Evolutionary conservation across 306 rosid species (phyloP).

Genomic region (Castanea mollissima): DNA sequence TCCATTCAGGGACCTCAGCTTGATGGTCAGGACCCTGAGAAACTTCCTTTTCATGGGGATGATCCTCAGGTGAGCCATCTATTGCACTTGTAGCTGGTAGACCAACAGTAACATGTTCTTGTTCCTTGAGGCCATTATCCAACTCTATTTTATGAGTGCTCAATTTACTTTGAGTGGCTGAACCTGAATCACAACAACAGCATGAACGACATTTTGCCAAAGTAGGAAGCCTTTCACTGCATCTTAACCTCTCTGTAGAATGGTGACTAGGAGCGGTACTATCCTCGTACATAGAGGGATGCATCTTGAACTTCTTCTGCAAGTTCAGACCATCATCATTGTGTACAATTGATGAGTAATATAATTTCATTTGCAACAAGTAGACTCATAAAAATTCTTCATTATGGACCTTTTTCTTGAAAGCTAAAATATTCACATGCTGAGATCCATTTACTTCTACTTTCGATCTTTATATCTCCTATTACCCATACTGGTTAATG

Average conservation of each 20-base stretch:
- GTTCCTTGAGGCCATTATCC: slow-evolving; percentile 30
- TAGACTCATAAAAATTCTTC: neutral
- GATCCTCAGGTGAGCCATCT: slow-evolving; percentile 22
- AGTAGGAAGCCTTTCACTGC: slow-evolving; percentile 45
- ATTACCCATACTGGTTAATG: neutral
- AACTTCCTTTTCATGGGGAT: slow-evolving; percentile 33
- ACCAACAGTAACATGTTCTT: slow-evolving; percentile 22
- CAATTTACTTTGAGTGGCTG: slow-evolving; percentile 25
- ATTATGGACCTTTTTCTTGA: neutral
- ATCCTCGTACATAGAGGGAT: slow-evolving; percentile 85
- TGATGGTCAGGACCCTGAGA: slow-evolving; percentile 52
- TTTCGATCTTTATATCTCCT: neutral
- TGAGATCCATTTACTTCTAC: slow-evolving; percentile 4
- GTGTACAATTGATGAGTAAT: slow-evolving; percentile 12
- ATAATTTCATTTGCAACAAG: slow-evolving; percentile 5
- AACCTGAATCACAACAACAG: slow-evolving; percentile 50
- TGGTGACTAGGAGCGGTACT: slow-evolving; percentile 24
- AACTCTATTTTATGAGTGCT: slow-evolving; percentile 24
- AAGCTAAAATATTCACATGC: slow-evolving; percentile 5
- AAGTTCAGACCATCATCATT: slow-evolving; percentile 38
- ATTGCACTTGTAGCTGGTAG: neutral
- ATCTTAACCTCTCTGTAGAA: slow-evolving; percentile 48
- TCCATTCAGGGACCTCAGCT: slow-evolving; percentile 78
- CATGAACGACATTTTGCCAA: slow-evolving; percentile 37
- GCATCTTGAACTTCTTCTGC: slow-evolving; percentile 83